phyloP scores from a whole-genome alignment of 306 rosid species.

The Quercus bicolor region DNA sequence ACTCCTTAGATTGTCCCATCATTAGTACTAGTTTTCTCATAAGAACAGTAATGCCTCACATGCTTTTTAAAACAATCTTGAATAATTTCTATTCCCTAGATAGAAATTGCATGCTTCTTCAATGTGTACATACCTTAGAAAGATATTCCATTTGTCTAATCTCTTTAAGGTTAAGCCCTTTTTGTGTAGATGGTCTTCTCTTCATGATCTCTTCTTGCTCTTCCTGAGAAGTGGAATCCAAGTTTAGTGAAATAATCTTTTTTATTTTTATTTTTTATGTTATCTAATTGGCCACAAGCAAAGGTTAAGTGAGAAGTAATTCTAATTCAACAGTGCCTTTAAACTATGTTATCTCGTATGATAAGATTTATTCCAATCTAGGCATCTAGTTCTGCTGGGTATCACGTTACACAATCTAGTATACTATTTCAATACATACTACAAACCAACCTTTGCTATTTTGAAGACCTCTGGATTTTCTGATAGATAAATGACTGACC shows the following conservation, averaged over 20 bases:
- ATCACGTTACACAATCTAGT: not conserved
- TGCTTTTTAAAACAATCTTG: too few relatives aligned
- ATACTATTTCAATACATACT: not conserved
- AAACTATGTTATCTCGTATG: not conserved
- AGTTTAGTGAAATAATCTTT: too few relatives aligned
- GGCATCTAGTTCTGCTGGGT: not conserved
- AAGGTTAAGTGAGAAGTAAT: not conserved
- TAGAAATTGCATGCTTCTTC: too few relatives aligned
- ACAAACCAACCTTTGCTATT: constrained; percentile 52
- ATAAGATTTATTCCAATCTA: not conserved
- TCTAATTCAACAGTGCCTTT: too few relatives aligned
- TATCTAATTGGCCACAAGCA: not conserved
- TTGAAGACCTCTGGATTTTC: constrained; percentile 42
- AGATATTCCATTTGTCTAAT: constrained; percentile 59
- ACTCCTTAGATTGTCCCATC: too few relatives aligned
- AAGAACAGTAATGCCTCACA: not conserved
- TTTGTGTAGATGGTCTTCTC: constrained; percentile 42
- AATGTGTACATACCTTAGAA: constrained; percentile 36
- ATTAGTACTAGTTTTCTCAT: not conserved
- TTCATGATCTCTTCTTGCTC: constrained; percentile 57
- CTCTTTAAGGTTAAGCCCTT: constrained; percentile 43
- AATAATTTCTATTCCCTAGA: too few relatives aligned
- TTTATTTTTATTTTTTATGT: not conserved
- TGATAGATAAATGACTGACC: constrained; percentile 58
- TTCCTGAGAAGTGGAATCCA: constrained; percentile 30